Evolutionary conservation across 345 rosid genomes (phyloP).

Genomic region (Eutrema heterophyllum): DNA sequence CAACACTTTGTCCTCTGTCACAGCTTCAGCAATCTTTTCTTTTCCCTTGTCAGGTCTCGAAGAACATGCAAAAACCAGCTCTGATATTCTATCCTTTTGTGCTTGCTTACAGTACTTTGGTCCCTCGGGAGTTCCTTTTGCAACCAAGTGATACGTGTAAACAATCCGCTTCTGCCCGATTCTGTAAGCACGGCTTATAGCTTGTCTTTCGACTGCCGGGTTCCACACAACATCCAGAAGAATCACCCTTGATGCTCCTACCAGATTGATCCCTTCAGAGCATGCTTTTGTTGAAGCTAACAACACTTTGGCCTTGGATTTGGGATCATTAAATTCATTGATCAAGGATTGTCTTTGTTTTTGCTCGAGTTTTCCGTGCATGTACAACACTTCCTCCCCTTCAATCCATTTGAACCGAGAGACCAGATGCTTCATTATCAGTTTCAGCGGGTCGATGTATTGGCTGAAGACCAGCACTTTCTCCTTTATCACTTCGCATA

Average conservation of each 20-base stretch:
- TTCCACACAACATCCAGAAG: constrained; percentile 74
- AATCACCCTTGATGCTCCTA: constrained; percentile 74
- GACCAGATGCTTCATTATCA: constrained; percentile 42
- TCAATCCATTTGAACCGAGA: constrained; percentile 36
- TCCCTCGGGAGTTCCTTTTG: constrained; percentile 47
- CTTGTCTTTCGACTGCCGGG: constrained; percentile 76
- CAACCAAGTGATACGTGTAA: constrained; percentile 56
- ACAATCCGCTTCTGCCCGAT: constrained; percentile 60
- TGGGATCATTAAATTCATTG: constrained; percentile 43
- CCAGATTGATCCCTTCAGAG: constrained; percentile 64
- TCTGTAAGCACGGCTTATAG: constrained; percentile 71
- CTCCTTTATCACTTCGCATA: constrained; percentile 37
- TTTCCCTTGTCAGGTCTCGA: constrained; percentile 24
- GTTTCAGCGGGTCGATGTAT: constrained; percentile 42
- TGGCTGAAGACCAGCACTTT: constrained; percentile 71
- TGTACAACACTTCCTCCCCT: constrained; percentile 41
- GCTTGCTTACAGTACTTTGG: constrained; percentile 48
- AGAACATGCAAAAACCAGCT: constrained; percentile 45
- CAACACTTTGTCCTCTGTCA: constrained; percentile 27
- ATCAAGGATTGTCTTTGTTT: constrained; percentile 46
- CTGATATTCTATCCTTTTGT: constrained; percentile 43
- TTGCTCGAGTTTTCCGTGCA: constrained; percentile 43
- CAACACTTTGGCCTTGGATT: constrained; percentile 50
- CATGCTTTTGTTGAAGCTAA: constrained; percentile 72
- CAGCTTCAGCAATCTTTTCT: constrained; percentile 21